Evolutionary conservation across 2,329 filamentous ascomycete genomes (phyloP), one percentile per base, ranked within the genome.

Genomic region (Colletotrichum shisoi): DNA sequence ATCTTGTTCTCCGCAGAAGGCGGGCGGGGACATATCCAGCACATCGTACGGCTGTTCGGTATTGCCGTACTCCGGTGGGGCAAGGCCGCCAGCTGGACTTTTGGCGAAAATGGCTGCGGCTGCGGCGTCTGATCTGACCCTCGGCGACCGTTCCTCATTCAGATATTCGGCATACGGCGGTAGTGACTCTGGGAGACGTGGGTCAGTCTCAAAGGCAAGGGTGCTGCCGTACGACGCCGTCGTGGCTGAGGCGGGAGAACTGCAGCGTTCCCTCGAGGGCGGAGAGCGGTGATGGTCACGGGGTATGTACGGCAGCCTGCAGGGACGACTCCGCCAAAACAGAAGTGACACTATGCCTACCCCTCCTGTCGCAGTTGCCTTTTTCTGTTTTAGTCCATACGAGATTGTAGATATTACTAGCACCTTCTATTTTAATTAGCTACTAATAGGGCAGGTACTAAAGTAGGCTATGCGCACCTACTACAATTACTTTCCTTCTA

Each of bases 131-230:
- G 51, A 15, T 15, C 19, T 15, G 19, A 24, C 19, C 12, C 3
- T 24, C 11, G 45, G 45, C 9, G 19, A 46, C 19, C 15, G 8
- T 46, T 12, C 9, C 19, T 46, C n/a, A 21, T n/a, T 45, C 44
- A 21, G n/a, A 21, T 8, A 21, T 49, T 57, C 42, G 13, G 7
- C 44, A 42, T 63, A 63, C 4, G 60, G 53, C 44, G 61, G 61
- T 24, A 3, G 24, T 24, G 24, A 24, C 24, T 24, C 24, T 24
- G n/a, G 45, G 11, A 27, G 21, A 27, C 45, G n/a, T 24, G 7
- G 45, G 19, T 21, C 45, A 21, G 31, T 21, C 34, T 53, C 51
- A 24, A 53, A 53, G 51, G 51, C 7, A 21, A 53, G 51, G 12
- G 51, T 40, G n/a, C 45, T 24, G 19, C 45, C 45, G 45, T 6